Percentiles rank a stretch among this genome's conserved stretches.
These are phyloP conservation scores for Hibiscus tridactylites DNA, from an alignment of 345 rosid species.

Conservation along the genomic window DNA sequence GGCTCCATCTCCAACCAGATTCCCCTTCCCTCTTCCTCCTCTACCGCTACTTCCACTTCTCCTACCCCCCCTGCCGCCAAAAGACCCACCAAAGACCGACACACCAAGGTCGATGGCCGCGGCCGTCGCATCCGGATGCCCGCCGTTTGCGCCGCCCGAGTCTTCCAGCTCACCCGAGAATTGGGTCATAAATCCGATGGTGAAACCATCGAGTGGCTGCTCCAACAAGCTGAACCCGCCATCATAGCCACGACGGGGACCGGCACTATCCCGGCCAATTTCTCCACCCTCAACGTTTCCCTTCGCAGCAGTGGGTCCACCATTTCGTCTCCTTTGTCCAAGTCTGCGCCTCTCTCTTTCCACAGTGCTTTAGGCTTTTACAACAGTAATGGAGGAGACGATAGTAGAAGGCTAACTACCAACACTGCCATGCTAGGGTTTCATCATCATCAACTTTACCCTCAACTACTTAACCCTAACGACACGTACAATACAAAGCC, in stretches of 20 bases:
- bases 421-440: conserved; percentile 38
- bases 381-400: conserved; percentile 17
- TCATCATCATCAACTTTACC: conserved; percentile 54
- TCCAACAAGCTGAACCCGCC: conserved; percentile 77
- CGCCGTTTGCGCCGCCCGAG: conserved; percentile 75
- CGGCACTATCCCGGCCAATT: conserved; percentile 83
- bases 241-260: conserved; percentile 73
- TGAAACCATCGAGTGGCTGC: conserved; percentile 78
- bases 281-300: conserved; percentile 63
- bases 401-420: conserved; percentile 19
- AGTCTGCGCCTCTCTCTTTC: conserved; percentile 49
- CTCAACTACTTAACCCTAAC: conserved; percentile 25
- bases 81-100: conserved; percentile 67
- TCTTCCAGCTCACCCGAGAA: conserved; percentile 69
- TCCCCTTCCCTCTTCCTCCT: conserved; percentile 2
- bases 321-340: conserved; percentile 45
- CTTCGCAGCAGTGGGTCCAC: conserved; percentile 59
- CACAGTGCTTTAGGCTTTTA: conserved; percentile 45
- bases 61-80: conserved; percentile 23
- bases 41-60: conserved; percentile 13
- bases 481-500: conserved; percentile 36
- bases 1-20: conserved; percentile 38
- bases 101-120: conserved; percentile 81
- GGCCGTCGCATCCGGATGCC: conserved; percentile 88
- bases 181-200: conserved; percentile 70